phyloP scores from a whole-genome alignment of 805 yeast genomes.

The Yamadazyma insecticola region DNA sequence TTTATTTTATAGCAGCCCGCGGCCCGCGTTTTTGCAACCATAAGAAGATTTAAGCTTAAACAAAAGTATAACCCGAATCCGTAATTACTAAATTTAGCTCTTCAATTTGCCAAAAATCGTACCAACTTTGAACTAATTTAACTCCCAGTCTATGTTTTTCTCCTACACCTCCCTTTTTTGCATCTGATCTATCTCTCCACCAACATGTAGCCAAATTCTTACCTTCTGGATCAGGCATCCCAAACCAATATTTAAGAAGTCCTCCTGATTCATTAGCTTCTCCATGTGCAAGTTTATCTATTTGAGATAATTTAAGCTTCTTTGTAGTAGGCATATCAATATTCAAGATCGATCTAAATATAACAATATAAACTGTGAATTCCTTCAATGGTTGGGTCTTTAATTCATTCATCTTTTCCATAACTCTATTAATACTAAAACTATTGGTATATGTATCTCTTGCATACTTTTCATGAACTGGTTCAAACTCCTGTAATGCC shows the following conservation, averaged over 20 bases:
- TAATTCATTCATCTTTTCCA: slow-evolving; percentile 8
- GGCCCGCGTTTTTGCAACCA: too few relatives aligned
- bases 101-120: slow-evolving; percentile 30
- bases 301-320: slow-evolving; percentile 21
- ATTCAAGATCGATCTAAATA: slow-evolving; percentile 26
- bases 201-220: slow-evolving; percentile 37
- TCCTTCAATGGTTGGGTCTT: slow-evolving; percentile 10
- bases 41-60: too few relatives aligned
- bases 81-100: too few relatives aligned
- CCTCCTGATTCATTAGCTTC: slow-evolving; percentile 37
- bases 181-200: slow-evolving; percentile 27
- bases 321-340: slow-evolving; percentile 19
- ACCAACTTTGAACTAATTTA: slow-evolving; percentile 27
- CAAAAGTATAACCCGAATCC: too few relatives aligned
- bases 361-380: slow-evolving; percentile 25
- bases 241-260: slow-evolving; percentile 36
- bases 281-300: slow-evolving; percentile 28
- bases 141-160: slow-evolving; percentile 27
- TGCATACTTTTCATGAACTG: slow-evolving; percentile 17
- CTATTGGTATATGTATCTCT: slow-evolving; percentile 16
- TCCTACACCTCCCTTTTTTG: slow-evolving; percentile 31
- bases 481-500: slow-evolving; percentile 24
- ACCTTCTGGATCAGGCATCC: slow-evolving; percentile 29
- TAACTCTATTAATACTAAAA: slow-evolving; percentile 23
- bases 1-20: too few relatives aligned